Percentiles rank a stretch among this genome's conserved stretches.
phyloP scores from a whole-genome alignment of 1,284 basidiomycete species.

The Taiwanofungus camphoratus region DNA sequence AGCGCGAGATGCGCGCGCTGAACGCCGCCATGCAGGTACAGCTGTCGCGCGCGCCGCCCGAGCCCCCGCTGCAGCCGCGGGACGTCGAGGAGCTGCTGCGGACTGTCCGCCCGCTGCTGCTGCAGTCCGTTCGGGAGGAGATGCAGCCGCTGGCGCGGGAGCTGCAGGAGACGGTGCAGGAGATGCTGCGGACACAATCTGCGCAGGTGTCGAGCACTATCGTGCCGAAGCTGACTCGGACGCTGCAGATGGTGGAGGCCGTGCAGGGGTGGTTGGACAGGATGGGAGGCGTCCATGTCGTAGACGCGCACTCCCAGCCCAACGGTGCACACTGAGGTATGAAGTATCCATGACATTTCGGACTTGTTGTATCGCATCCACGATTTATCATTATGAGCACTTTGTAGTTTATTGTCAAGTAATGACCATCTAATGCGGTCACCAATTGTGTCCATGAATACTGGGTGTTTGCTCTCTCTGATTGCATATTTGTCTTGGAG shows the following conservation, averaged over 20 bases:
- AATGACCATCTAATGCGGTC: too few relatives aligned
- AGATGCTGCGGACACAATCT: conserved; percentile 32
- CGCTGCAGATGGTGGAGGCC: conserved; percentile 25
- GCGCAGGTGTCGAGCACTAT: conserved; percentile 33
- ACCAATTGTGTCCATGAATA: too few relatives aligned
- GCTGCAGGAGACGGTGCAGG: conserved; percentile 32
- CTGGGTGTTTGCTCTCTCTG: too few relatives aligned
- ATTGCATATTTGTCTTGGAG: too few relatives aligned
- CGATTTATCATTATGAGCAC: too few relatives aligned
- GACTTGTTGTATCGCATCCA: too few relatives aligned
- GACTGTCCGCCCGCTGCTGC: conserved; percentile 34
- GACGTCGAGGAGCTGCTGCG: conserved; percentile 39
- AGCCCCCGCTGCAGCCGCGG: conserved; percentile 27
- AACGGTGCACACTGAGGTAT: too few relatives aligned
- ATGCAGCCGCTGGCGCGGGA: conserved; percentile 33
- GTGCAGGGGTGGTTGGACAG: conserved; percentile 24
- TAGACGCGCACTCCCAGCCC: too few relatives aligned
- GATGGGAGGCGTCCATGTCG: too few relatives aligned
- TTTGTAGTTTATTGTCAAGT: too few relatives aligned
- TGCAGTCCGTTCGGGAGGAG: conserved; percentile 32
- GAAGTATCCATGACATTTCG: too few relatives aligned
- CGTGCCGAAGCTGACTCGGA: conserved; percentile 32
- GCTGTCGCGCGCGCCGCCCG: conserved; percentile 26
- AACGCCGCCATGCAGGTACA: conserved; percentile 35
- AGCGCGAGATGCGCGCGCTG: conserved; percentile 32